These are phyloP conservation scores for Penicillium turbatum DNA, from an alignment of 495 filamentous ascomycete species.

Conservation along the genomic window DNA sequence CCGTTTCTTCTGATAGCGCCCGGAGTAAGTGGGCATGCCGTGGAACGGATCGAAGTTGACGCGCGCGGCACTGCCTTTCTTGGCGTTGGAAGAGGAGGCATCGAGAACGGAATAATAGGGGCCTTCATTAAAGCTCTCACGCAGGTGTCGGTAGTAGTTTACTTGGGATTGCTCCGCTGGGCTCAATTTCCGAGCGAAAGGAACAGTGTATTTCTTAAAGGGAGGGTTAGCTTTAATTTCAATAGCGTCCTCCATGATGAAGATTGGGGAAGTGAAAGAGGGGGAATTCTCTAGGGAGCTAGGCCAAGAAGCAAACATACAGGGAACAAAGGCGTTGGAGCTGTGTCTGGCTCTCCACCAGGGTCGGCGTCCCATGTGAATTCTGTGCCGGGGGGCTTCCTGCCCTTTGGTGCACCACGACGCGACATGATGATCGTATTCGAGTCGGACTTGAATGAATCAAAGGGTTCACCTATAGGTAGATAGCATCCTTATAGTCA, in stretches of 20 bases:
- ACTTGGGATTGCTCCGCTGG: conserved; percentile 37
- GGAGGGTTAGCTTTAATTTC: background rate
- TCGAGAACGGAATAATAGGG: conserved; percentile 55
- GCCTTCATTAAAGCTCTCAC: conserved; percentile 52
- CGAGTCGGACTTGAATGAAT: too few species aligned
- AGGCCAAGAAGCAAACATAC: conserved; percentile 25
- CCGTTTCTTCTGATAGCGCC: conserved; percentile 52
- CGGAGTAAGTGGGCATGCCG: conserved; percentile 55
- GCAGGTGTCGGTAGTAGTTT: conserved; percentile 44
- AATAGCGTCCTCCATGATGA: background rate
- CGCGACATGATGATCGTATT: conserved; percentile 32
- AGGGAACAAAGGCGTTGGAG: conserved; percentile 42
- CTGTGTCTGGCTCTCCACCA: conserved; percentile 37
- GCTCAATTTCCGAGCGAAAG: conserved; percentile 30
- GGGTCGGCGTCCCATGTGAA: conserved; percentile 41
- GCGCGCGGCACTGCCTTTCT: conserved; percentile 36
- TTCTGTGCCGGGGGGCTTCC: conserved; percentile 38
- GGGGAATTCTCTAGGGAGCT: background rate
- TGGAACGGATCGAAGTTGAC: conserved; percentile 54
- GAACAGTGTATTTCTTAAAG: conserved; percentile 37
- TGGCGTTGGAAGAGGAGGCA: conserved; percentile 39
- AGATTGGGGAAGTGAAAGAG: background rate
- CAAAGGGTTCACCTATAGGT: too few species aligned
- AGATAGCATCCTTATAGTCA: background rate
- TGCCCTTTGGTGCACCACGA: conserved; percentile 37